Evolutionary conservation across 208 protist genomes (phyloP), one percentile per base, ranked within the genome.

Genomic region (Leishmania mexicana): DNA sequence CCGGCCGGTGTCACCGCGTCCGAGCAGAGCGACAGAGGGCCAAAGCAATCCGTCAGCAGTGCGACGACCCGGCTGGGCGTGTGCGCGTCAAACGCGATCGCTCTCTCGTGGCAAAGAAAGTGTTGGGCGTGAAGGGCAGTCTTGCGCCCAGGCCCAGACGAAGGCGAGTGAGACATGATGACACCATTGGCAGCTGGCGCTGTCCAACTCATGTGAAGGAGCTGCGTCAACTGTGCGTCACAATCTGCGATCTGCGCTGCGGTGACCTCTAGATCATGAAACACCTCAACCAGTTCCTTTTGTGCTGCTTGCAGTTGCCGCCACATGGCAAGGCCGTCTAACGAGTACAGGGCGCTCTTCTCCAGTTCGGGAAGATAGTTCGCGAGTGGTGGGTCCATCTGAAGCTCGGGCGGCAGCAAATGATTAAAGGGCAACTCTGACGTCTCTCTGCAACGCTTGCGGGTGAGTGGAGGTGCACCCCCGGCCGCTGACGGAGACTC

Each of bases 391-490:
- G 67, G 81, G 71, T 95, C 92, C 92, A 97, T 93, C 51, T 86
- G 88, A 8, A 97, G 78, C 45, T 94, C 87, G 0, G 68, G 38
- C 3, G 94, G 94, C 72, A 97, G 83, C 17, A 75, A 78, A 71
- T 95, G 89, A 72, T 97, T 97, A 51, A 81, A 76, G 24, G 94
- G 94, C 45, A 97, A 75, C 49, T 77, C 81, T n/a, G 28, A 74
- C 38, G 15, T 75, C 58, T 75, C 65, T 0, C 49, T 21, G 65
- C 78, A 81, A 45, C 75, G 78, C 35, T 85, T 64, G 19, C 74
- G 68, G 3, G 40, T 38, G 7, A 24, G 2, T 71, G 13, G 17
- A 6, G 65, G 13, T 5, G 47, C 54, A 24, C 54, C 21, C 31
- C 38, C 6, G 51, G 40, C 13, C 35, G 58, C 28, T 0, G 58